Evolutionary conservation across 768 basidiomycete genomes (phyloP).

Genomic region (Hysterangium stoloniferum): DNA sequence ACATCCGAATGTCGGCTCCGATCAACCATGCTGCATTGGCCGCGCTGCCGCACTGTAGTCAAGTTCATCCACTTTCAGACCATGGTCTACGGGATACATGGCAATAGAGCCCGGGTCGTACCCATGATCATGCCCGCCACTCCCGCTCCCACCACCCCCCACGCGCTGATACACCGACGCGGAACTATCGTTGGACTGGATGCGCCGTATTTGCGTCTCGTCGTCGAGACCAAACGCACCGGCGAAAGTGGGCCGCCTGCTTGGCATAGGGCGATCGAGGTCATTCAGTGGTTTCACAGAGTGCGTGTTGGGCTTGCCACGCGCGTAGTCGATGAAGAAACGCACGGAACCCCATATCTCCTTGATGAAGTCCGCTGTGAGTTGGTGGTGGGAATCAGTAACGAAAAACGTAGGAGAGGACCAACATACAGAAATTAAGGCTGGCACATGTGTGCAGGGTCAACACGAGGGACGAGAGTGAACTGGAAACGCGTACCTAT

Average conservation of each 20-base stretch:
- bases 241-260: neutral
- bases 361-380: conserved; percentile 50
- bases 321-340: conserved; percentile 46
- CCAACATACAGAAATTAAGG: conserved; percentile 22
- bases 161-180: neutral
- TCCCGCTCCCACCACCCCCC: neutral
- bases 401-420: conserved; percentile 5
- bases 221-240: conserved; percentile 4
- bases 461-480: neutral
- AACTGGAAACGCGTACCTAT: conserved; percentile 24
- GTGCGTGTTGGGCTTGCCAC: conserved; percentile 24
- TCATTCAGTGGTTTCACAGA: neutral
- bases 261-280: neutral
- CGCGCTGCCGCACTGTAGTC: neutral
- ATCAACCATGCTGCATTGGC: no score
- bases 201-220: neutral
- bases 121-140: neutral
- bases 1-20: no score
- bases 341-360: conserved; percentile 59
- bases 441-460: conserved; percentile 4
- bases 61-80: conserved; percentile 1
- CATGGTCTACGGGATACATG: neutral
- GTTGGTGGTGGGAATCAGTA: conserved; percentile 2
- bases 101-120: conserved; percentile 5
- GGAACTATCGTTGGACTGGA: neutral